These are phyloP conservation scores for Talaromyces sp. DNA, from an alignment of 2,329 filamentous ascomycete species.

Conservation along the genomic window DNA sequence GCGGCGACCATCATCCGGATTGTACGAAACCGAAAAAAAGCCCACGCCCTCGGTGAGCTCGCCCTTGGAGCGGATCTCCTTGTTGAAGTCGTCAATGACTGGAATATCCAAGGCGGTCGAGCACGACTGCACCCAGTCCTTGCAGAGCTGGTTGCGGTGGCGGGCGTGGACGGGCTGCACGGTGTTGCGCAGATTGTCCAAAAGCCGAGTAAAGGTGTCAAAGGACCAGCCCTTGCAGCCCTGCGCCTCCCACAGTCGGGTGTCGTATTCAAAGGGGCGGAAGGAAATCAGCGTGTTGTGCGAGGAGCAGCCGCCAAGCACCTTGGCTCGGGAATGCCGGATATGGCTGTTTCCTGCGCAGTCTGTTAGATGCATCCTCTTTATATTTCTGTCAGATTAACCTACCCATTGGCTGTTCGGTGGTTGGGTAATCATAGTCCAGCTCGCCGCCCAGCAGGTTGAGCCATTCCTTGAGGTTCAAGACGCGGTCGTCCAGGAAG, in stretches of 20 bases:
- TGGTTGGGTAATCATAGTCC: constrained; percentile 87
- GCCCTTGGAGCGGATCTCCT: constrained; percentile 70
- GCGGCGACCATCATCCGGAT: constrained; percentile 78
- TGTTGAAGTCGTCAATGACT: constrained; percentile 79
- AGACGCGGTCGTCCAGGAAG: constrained; percentile 79
- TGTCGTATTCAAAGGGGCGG: constrained; percentile 84
- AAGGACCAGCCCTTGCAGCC: constrained; percentile 85
- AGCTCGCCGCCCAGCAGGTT: constrained; percentile 77
- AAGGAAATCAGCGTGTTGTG: constrained; percentile 95
- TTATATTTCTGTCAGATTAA: not conserved
- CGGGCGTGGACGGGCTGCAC: constrained; percentile 80
- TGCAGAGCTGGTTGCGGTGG: constrained; percentile 84
- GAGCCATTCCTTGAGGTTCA: constrained; percentile 84
- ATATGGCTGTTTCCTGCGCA: constrained; percentile 76
- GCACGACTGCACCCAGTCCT: constrained; percentile 83
- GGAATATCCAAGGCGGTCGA: constrained; percentile 74
- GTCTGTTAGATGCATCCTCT: not conserved
- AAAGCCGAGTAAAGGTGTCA: constrained; percentile 72
- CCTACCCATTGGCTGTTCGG: constrained; percentile 74
- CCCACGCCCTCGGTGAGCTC: constrained; percentile 71
- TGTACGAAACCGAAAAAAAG: constrained; percentile 88
- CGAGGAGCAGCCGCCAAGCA: constrained; percentile 85
- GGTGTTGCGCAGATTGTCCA: constrained; percentile 84
- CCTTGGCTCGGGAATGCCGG: constrained; percentile 86
- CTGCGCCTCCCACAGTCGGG: constrained; percentile 74